Evolutionary conservation across 176 grass and related monocot genomes (phyloP).

Genomic region (Typha latifolia): DNA sequence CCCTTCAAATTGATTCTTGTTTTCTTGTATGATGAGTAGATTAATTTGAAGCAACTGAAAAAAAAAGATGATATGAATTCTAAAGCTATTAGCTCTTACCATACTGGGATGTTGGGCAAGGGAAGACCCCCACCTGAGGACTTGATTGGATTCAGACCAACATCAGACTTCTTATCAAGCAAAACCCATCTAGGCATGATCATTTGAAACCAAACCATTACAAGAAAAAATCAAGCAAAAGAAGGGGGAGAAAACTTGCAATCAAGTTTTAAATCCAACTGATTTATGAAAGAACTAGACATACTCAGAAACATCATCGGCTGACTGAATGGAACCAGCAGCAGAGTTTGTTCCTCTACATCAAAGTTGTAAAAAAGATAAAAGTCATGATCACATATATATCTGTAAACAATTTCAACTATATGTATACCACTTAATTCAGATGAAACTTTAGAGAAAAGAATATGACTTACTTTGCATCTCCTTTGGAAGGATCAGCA

Average conservation of each 20-base stretch:
- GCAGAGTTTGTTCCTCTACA: not conserved
- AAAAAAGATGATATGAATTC: not conserved
- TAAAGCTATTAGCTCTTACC: not conserved
- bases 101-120: not conserved
- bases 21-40: not conserved
- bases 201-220: not conserved
- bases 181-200: constrained; percentile 1
- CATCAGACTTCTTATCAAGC: not conserved
- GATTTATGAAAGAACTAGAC: not conserved
- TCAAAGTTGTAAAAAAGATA: not conserved
- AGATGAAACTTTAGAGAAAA: not conserved
- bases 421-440: too few species aligned
- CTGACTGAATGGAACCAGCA: not conserved
- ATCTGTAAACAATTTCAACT: not conserved
- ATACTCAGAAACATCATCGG: not conserved
- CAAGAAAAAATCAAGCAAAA: not conserved
- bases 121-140: not conserved
- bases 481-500: not conserved
- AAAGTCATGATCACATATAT: not conserved
- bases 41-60: not conserved
- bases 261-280: not conserved
- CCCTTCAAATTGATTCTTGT: too few species aligned
- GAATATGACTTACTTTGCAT: not conserved
- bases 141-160: not conserved
- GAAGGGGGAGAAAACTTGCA: not conserved